Percentiles rank a stretch among this genome's conserved stretches.
Evolutionary conservation across 2,329 filamentous ascomycete genomes (phyloP).

Genomic region (Ascochyta clinopodiicola): DNA sequence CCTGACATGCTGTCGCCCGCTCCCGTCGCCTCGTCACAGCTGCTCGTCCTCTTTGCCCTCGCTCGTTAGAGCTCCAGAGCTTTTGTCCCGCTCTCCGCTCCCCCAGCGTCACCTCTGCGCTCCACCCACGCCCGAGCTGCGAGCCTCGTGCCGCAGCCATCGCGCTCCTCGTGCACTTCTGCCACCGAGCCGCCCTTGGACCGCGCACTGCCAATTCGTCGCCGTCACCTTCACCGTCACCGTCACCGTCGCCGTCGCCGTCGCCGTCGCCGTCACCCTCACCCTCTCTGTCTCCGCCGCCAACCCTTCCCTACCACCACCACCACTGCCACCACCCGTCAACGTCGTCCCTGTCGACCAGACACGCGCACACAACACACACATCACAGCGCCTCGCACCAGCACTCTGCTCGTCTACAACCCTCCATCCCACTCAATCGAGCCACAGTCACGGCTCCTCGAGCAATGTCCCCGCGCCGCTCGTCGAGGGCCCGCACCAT

Average conservation of each 20-base stretch:
- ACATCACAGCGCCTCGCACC: constrained; percentile 10
- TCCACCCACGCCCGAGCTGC: constrained; percentile 27
- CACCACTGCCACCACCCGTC: constrained; percentile 20
- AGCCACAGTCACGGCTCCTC: constrained; percentile 10
- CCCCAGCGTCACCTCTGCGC: constrained; percentile 38
- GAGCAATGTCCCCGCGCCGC: constrained; percentile 74
- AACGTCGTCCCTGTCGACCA: constrained; percentile 19
- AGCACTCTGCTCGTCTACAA: not conserved
- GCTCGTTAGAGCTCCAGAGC: constrained; percentile 47
- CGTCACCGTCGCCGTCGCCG: no score
- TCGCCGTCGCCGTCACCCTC: not conserved
- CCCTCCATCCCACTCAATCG: not conserved
- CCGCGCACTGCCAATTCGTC: constrained; percentile 16
- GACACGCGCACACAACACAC: constrained; percentile 20
- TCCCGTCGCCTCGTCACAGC: constrained; percentile 23
- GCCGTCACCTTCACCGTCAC: not conserved
- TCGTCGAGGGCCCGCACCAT: constrained; percentile 87
- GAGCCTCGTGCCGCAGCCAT: constrained; percentile 16
- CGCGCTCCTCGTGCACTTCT: constrained; percentile 11
- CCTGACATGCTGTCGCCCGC: constrained; percentile 40
- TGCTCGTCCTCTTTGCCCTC: constrained; percentile 36
- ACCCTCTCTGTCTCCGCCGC: not conserved
- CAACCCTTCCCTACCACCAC: constrained; percentile 17
- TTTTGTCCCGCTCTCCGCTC: constrained; percentile 48
- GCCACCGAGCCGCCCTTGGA: constrained; percentile 20